These are phyloP conservation scores for Diatrype stigma DNA, from an alignment of 2,329 filamentous ascomycete genomes.

Conservation along the genomic window DNA sequence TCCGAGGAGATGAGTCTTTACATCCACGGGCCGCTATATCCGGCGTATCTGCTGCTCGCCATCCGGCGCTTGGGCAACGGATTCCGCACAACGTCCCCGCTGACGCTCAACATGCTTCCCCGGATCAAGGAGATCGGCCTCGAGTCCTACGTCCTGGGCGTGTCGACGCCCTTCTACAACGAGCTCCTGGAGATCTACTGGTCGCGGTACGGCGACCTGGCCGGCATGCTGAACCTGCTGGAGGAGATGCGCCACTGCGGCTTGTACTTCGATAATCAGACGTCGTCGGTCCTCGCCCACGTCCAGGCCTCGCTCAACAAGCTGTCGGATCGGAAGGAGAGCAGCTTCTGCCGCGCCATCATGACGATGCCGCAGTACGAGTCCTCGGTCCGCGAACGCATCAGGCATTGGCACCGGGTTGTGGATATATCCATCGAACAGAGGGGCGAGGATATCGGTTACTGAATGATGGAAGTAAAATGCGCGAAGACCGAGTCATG, in stretches of 20 bases:
- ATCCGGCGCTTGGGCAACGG: constrained; percentile 52
- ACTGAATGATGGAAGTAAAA: neutral
- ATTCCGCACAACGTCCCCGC: constrained; percentile 55
- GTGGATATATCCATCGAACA: constrained; percentile 24
- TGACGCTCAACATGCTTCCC: constrained; percentile 60
- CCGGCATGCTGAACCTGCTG: constrained; percentile 51
- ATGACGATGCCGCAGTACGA: constrained; percentile 36
- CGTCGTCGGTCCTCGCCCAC: constrained; percentile 33
- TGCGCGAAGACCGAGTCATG: neutral
- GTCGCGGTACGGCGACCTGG: constrained; percentile 55
- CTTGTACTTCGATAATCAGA: constrained; percentile 50
- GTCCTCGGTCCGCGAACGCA: constrained; percentile 19
- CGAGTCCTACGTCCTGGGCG: constrained; percentile 67
- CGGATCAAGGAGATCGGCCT: constrained; percentile 64
- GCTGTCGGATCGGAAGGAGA: constrained; percentile 7
- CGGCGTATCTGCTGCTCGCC: constrained; percentile 54
- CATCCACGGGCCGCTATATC: constrained; percentile 61
- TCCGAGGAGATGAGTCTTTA: constrained; percentile 41
- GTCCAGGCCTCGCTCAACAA: constrained; percentile 23
- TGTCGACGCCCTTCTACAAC: constrained; percentile 66
- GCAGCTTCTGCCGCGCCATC: constrained; percentile 25
- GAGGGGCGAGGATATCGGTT: constrained; percentile 16
- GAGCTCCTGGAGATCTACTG: constrained; percentile 60
- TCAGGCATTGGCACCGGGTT: constrained; percentile 25
- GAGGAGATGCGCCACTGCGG: constrained; percentile 64